Evolutionary conservation across 1,284 basidiomycete species (phyloP), one percentile per base, ranked within the genome.

Genomic region (Quambalaria eucalypti): DNA sequence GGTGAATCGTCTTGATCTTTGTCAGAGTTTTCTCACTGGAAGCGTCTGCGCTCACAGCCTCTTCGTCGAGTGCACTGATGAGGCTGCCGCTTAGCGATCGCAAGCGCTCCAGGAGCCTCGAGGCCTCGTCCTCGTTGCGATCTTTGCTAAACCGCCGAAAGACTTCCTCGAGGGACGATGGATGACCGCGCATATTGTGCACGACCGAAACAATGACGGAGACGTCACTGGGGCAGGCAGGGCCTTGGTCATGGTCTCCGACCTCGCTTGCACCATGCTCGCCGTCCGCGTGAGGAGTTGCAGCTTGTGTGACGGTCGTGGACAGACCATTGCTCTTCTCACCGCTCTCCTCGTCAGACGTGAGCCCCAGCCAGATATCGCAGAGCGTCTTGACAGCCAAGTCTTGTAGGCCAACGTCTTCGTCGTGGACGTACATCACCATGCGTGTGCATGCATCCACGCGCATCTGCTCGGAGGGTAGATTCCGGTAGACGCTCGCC

Each of bases 351-450:
- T 21, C 10, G 36, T 21, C 28, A 8, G 50, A n/a, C 3, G 29
- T 28, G 28, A 54, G 38, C 25, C 30, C 57, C 71, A 95, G 93
- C 87, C 92, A 90, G 7, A 97, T 78, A 59, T 96, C 90, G 60
- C 90, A 87, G 38, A 96, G 77, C 0, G 88, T 85, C 70, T 88
- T 89, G 61, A 88, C 79, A 0, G 93, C 90, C 8, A 97, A 81
- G 54, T 95, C 90, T 80, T 83, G 73, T 2, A 98, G 86, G 0
- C 84, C 83, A 51, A 91, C 89, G 71, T 98, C 95, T 72, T 95
- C 90, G 68, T 98, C 95, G 42, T 86, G 76, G 78, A 90, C 85
- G 25, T 90, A 83, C 23, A 86, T 80, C 2, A 92, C 84, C n/a
- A 98, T 82, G 52, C 85, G 84, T 1, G 82, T 84, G 61, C 87